Base-by-base conservation (phyloP, 495 filamentous ascomycete species). In the Aspergillus nanangensis region DNA sequence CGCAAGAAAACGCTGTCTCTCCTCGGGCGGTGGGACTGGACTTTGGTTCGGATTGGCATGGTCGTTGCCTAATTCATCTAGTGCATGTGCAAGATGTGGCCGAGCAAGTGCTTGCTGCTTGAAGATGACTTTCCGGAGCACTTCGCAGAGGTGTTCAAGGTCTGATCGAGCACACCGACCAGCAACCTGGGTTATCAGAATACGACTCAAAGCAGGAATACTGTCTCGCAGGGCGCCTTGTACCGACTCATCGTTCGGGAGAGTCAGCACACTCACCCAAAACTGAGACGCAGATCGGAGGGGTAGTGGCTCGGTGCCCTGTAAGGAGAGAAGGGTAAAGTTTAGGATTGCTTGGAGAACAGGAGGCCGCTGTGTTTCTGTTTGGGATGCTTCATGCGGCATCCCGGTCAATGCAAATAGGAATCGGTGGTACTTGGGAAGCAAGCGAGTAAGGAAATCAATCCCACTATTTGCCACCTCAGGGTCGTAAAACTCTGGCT, bases 381-480 rank as follows among this genome's bases (percentile, higher is more conserved):
- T 31, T 20, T 38, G 50, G 7, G 25, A 34, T n/a, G 27, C 31
- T 31, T 37, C 49, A 36, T 48, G 45, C 2, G 62, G 56, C 9
- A 47, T 40, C n/a, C 47, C 47, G 8, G 60, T 64, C 14, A 72
- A 53, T 9, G 61, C 55, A 41, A 72, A 74, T 1, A 74, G 48
- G 23, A 66, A 61, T 4, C 52, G 49, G 35, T 74, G 62, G 54
- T 90, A 84, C 52, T 76, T 82, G 3, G 77, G 74, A 41, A 93
- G 63, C 22, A 90, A 66, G 38, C 81, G 82, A 21, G 78, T 73
- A 23, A 87, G 61, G 50, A 93, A 81, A 33, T 87, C 80, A 47
- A 93, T 85, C 25, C 84, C 79, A 47, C 81, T 85, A 52, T 92
- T 82, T 3, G 86, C 74, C 20, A 94, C 75, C 55, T 96, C 90